phyloP scores from a whole-genome alignment of 1,139 yeast species.

The Saccharomyces hybrid region DNA sequence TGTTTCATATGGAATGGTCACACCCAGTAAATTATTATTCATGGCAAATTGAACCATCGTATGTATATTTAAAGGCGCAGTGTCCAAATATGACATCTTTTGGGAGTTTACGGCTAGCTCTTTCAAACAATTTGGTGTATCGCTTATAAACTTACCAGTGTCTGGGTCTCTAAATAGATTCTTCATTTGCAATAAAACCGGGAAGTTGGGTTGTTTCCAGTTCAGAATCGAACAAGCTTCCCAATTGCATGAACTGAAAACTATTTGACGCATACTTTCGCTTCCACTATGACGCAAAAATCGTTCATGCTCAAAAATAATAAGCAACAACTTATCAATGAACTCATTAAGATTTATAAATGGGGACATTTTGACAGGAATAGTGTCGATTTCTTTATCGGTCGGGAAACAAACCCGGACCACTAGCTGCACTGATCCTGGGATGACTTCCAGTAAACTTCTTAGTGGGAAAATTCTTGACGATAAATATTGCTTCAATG shows the following conservation, averaged over 20 bases:
- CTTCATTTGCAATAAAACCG: slow-evolving; percentile 79
- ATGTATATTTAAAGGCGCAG: slow-evolving; percentile 46
- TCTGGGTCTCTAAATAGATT: slow-evolving; percentile 39
- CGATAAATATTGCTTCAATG: slow-evolving; percentile 31
- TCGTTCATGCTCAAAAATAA: slow-evolving; percentile 72
- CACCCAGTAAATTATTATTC: slow-evolving; percentile 74
- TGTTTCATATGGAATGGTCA: slow-evolving; percentile 66
- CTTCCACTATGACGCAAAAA: slow-evolving; percentile 36
- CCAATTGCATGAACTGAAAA: slow-evolving; percentile 81
- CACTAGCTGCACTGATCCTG: slow-evolving; percentile 58
- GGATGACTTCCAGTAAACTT: slow-evolving; percentile 48
- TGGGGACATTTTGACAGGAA: slow-evolving; percentile 45
- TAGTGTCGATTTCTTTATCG: slow-evolving; percentile 46
- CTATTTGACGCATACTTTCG: slow-evolving; percentile 46
- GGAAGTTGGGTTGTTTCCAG: slow-evolving; percentile 98
- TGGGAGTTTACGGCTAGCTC: slow-evolving; percentile 16
- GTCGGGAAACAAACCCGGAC: slow-evolving; percentile 81
- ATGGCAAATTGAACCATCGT: slow-evolving; percentile 68
- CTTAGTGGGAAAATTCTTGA: slow-evolving; percentile 52
- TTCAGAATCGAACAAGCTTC: slow-evolving; percentile 83
- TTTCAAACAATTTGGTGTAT: slow-evolving; percentile 28
- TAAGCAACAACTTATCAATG: slow-evolving; percentile 65
- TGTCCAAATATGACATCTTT: slow-evolving; percentile 32
- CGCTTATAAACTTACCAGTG: slow-evolving; percentile 34
- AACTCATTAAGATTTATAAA: slow-evolving; percentile 54